Evolutionary conservation across 2,329 filamentous ascomycete species (phyloP), one percentile per base, ranked within the genome.

Genomic region (Daldinia eschscholtzii): DNA sequence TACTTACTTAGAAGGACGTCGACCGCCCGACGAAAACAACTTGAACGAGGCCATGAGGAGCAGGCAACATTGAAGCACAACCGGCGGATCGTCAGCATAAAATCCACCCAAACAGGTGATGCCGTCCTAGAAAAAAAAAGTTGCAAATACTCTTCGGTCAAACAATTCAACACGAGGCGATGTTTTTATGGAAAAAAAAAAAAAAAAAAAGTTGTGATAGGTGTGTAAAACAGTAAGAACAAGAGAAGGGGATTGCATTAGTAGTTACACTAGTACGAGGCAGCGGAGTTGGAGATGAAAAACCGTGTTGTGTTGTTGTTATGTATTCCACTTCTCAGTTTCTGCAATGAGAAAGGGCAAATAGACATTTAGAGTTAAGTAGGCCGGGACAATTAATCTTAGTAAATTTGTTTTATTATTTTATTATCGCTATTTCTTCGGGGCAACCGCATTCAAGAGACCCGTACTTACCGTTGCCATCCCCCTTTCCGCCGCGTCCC

Each of bases 1-100:
- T 7, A 26, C 37, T 57, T 57, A 57, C 53, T 13, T 42, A 28
- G 53, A 57, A 37, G 9, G 53, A 9, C 2, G 37, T 12, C 20
- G 53, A 28, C 23, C 20, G 18, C 6, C 35, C 6, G 35, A 35
- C 10, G 53, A 28, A 28, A 37, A 28, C 15, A 57, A 0, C 20
- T 26, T 28, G 37, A 41, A 42, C 35, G 37, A 26, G 12, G 23
- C 53, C 35, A 39, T 57, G 9, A 15, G 9, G 13, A 2, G 20
- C 7, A 42, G 13, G 53, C 26, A 57, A 15, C 23, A 37, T 42
- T 12, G 23, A 41, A 28, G 33, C 12, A 12, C 12, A 35, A 20
- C 13, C 12, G 2, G 20, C 18, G 33, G 23, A 42, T 20, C 12
- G 26, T 5, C 13, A 41, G 35, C 3, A 41, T 26, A 13, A 13